Percentiles rank a stretch among this genome's conserved stretches.
phyloP scores from a whole-genome alignment of 495 filamentous ascomycete genomes.

The Penicillium paradoxum region DNA sequence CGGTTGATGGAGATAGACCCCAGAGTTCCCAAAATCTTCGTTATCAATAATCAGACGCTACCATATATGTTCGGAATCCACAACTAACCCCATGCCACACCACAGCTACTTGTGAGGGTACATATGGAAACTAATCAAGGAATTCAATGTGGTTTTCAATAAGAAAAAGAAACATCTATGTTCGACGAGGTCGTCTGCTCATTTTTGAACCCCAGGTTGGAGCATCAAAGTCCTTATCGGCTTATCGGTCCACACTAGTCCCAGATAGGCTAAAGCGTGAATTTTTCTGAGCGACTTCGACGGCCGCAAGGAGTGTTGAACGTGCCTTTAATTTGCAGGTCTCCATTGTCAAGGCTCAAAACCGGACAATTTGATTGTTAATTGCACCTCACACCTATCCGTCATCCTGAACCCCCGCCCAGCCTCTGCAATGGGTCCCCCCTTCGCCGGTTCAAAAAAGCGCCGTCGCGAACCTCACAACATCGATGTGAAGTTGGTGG shows the following conservation, averaged over 20 bases:
- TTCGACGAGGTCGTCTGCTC: neutral
- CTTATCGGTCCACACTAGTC: constrained; percentile 20
- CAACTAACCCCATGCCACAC: no score
- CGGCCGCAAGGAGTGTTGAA: constrained; percentile 15
- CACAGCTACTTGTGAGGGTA: no score
- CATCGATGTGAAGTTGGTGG: constrained; percentile 46
- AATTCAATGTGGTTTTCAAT: no score
- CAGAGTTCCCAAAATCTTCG: no score
- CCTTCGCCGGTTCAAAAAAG: constrained; percentile 37
- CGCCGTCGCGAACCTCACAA: constrained; percentile 43
- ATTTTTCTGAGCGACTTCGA: constrained; percentile 21
- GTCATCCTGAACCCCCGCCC: neutral
- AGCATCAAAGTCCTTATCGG: constrained; percentile 19
- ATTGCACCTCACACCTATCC: constrained; percentile 4
- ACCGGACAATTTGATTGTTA: neutral
- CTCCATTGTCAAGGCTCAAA: constrained; percentile 1
- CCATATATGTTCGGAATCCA: no score
- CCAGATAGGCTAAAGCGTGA: constrained; percentile 16
- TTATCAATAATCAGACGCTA: no score
- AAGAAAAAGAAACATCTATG: neutral
- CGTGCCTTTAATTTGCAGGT: constrained; percentile 5
- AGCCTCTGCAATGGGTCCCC: constrained; percentile 21
- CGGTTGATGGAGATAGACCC: no score
- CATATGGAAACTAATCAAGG: no score
- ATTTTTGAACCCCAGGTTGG: neutral